These are phyloP conservation scores for Ananas comosus DNA, from an alignment of 176 grass and related monocot species.

Conservation along the genomic window DNA sequence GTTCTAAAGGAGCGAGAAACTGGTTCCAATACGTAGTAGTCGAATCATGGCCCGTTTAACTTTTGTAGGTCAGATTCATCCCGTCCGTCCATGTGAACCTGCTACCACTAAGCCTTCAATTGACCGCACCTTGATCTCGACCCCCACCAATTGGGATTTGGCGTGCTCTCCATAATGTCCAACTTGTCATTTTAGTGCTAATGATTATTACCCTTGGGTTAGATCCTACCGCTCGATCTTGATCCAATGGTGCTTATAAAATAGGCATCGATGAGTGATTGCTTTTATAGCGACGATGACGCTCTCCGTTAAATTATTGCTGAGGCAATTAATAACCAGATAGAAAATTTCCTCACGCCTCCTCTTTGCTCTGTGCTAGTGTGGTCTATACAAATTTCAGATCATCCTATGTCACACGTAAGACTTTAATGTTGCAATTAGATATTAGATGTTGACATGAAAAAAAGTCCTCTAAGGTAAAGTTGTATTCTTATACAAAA, in stretches of 20 bases:
- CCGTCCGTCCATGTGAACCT: too few species aligned
- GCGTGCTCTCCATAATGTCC: background rate
- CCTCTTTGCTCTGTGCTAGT: background rate
- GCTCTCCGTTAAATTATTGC: background rate
- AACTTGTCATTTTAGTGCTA: background rate
- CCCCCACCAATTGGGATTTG: background rate
- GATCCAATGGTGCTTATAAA: background rate
- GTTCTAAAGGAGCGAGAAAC: too few species aligned
- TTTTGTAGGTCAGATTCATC: too few species aligned
- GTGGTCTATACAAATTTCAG: too few species aligned
- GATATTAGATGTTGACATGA: too few species aligned
- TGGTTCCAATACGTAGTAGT: too few species aligned
- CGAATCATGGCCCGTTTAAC: too few species aligned
- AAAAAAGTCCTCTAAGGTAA: too few species aligned
- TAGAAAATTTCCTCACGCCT: constrained; percentile 10
- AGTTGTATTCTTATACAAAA: too few species aligned
- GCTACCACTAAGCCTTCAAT: background rate
- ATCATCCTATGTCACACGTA: too few species aligned
- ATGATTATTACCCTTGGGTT: background rate
- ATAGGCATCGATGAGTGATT: background rate
- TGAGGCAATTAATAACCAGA: background rate
- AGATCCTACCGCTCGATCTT: background rate
- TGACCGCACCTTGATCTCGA: background rate
- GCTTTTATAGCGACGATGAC: background rate
- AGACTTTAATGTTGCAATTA: too few species aligned